Conservation (phyloP, 2,329 filamentous ascomycete genomes). For the Clarireedia hainanense region DNA sequence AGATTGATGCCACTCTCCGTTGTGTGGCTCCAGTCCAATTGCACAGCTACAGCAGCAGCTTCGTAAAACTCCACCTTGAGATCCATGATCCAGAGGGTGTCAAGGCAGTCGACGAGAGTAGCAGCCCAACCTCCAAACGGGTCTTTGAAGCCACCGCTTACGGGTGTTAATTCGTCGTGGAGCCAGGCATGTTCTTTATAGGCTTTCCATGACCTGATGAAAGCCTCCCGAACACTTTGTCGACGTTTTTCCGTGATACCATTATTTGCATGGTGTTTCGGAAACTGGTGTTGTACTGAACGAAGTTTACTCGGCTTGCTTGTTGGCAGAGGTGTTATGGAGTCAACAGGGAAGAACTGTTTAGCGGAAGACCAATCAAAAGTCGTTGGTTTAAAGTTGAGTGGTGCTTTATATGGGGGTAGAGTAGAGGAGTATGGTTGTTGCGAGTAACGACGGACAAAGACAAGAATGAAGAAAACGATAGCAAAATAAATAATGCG, state of each 20-base stretch:
- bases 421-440: neutral
- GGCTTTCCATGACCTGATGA: constrained; percentile 57
- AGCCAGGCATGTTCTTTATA: constrained; percentile 75
- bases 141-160: constrained; percentile 58
- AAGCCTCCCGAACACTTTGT: constrained; percentile 15
- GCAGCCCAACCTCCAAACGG: constrained; percentile 88
- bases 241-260: neutral
- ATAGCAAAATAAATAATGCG: constrained; percentile 1
- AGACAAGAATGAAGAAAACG: neutral
- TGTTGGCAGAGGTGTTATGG: neutral
- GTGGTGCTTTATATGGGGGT: neutral
- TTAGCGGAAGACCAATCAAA: neutral
- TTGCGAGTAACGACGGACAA: neutral
- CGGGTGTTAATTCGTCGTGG: constrained; percentile 74
- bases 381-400: neutral
- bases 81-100: constrained; percentile 80
- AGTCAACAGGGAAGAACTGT: neutral
- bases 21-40: constrained; percentile 37
- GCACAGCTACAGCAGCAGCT: constrained; percentile 45
- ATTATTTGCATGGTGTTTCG: neutral
- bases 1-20: constrained; percentile 22
- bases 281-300: neutral
- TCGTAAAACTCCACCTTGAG: constrained; percentile 65
- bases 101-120: constrained; percentile 71
- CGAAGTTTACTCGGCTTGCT: neutral